Evolutionary conservation across 306 rosid genomes (phyloP).

Genomic region (Lathyrus aphaca): DNA sequence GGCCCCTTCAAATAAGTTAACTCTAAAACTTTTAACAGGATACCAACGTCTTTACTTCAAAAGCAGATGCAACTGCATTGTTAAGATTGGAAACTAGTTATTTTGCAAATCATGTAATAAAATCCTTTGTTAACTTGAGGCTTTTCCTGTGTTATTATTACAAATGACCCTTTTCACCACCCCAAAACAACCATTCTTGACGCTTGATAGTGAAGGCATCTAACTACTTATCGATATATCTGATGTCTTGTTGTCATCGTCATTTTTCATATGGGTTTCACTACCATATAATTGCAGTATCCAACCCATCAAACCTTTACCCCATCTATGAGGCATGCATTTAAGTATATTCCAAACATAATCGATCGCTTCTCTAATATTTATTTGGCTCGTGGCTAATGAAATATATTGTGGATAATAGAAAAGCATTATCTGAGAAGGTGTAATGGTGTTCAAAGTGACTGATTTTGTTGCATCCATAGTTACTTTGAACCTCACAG

Average conservation of each 20-base stretch:
- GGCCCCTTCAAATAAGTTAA: neutral
- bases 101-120: neutral
- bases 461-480: slow-evolving; percentile 60
- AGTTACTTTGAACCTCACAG: slow-evolving; percentile 65
- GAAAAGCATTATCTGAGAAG: slow-evolving; percentile 46
- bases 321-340: slow-evolving; percentile 60
- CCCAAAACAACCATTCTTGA: slow-evolving; percentile 33
- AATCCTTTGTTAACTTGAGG: slow-evolving; percentile 16
- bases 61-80: neutral
- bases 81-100: neutral
- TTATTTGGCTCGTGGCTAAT: slow-evolving; percentile 61
- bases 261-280: slow-evolving; percentile 42
- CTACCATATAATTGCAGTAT: slow-evolving; percentile 43
- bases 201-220: slow-evolving; percentile 47
- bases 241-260: slow-evolving; percentile 25
- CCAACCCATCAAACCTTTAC: slow-evolving; percentile 58
- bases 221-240: slow-evolving; percentile 47
- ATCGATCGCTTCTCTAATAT: slow-evolving; percentile 64
- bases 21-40: neutral
- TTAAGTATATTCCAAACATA: slow-evolving; percentile 71
- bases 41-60: neutral
- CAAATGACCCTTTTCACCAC: slow-evolving; percentile 4
- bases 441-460: slow-evolving; percentile 37
- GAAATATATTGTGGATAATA: slow-evolving; percentile 72
- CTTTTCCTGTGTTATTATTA: slow-evolving; percentile 40